A percentile compares a stretch with the other conserved stretches of the same genome.
These are phyloP conservation scores for Fusarium nanum DNA, from an alignment of 2,329 filamentous ascomycete species.

Conservation along the genomic window DNA sequence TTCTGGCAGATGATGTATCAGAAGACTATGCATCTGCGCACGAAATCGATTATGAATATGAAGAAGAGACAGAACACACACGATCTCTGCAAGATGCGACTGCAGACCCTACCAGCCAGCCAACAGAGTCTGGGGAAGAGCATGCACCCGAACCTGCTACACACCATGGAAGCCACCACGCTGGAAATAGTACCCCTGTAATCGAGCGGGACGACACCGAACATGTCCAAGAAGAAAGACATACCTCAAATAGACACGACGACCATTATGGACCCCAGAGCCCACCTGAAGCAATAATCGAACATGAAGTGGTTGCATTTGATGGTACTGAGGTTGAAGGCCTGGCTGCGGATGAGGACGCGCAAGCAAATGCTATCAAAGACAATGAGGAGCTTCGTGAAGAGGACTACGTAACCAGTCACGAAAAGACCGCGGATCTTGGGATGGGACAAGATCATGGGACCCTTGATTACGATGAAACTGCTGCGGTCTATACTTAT, in stretches of 20 bases:
- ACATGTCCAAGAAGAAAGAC: constrained; percentile 27
- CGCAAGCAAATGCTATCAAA: constrained; percentile 25
- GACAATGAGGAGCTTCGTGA: constrained; percentile 17
- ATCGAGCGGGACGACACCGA: constrained; percentile 5
- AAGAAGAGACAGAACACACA: constrained; percentile 38
- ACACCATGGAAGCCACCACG: constrained; percentile 1
- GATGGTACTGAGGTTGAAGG: constrained; percentile 18
- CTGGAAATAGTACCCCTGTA: constrained; percentile 1
- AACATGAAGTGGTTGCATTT: neutral
- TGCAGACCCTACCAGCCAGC: constrained; percentile 21
- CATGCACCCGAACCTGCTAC: neutral
- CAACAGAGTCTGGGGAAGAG: neutral
- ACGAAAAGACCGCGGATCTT: constrained; percentile 10
- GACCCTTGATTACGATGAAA: constrained; percentile 1
- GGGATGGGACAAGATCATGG: constrained; percentile 4
- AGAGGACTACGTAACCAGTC: constrained; percentile 2
- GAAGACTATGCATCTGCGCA: constrained; percentile 36
- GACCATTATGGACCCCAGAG: constrained; percentile 27
- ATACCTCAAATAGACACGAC: constrained; percentile 24
- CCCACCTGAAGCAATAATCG: constrained; percentile 7
- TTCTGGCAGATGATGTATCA: constrained; percentile 7
- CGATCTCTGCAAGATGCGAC: constrained; percentile 5
- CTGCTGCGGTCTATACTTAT: constrained; percentile 9
- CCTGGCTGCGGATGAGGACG: constrained; percentile 5
- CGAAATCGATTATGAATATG: constrained; percentile 50